Base-by-base conservation (phyloP, 2,329 filamentous ascomycete genomes). In the Saccharata proteae region DNA sequence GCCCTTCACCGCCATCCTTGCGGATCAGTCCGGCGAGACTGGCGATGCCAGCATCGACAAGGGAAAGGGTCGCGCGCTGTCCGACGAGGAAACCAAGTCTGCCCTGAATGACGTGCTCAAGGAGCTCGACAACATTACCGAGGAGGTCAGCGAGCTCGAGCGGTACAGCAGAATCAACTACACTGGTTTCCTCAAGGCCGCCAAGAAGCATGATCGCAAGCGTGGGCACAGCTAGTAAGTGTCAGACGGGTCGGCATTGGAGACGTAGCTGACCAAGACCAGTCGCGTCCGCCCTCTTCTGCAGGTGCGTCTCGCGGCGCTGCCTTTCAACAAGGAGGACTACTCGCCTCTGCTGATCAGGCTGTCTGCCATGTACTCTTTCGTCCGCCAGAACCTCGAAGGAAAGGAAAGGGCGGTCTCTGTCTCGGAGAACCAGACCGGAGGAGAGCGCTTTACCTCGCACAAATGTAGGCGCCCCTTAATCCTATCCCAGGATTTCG, bases 161-260 rank as follows among this genome's bases (percentile, higher is more conserved):
- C 90, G 83, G 56, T 98, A 90, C 61, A 90, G 84, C 57, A 81
- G 79, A 41, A 78, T 94, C 62, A 98, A 98, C 62, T 98, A 94
- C 58, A 93, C 90, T 5, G 90, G 85, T 28, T 93, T 96, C 59
- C 71, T 94, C 51, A 98, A 98, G 67, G 93, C 93, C 28, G 85
- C 85, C 35, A 98, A 98, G 74, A 98, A 98, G 63, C 90, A 98
- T 59, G 90, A 98, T 59, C 81, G 90, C 43, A 92, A 88, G 62
- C 73, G 88, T 43, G 86, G 86, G 34, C 70, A 76, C 42, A 71
- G 76, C 32, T 96, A 96, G n/a, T n/a, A n/a, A n/a, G n/a, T n/a
- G n/a, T n/a, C n/a, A n/a, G n/a, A n/a, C n/a, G n/a, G n/a, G n/a
- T n/a, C n/a, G n/a, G n/a, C n/a, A n/a, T n/a, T n/a, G n/a, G n/a